These are phyloP conservation scores for Elaeis guineensis DNA, from an alignment of 176 grass and related monocot genomes.

Conservation along the genomic window DNA sequence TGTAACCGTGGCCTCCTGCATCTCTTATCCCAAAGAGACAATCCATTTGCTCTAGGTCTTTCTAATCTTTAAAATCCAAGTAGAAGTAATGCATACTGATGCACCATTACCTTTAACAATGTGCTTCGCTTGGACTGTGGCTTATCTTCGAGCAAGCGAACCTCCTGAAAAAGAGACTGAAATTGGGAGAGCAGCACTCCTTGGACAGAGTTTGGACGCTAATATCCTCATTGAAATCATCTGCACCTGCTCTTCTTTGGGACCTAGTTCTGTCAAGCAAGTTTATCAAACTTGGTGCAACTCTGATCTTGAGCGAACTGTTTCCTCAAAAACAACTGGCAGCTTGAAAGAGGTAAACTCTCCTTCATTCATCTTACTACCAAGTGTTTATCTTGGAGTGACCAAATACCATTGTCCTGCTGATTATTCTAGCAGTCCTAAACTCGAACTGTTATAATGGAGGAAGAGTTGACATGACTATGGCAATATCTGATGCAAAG, in stretches of 20 bases:
- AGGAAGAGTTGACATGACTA: constrained; percentile 15
- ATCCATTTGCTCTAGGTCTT: constrained; percentile 11
- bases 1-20: constrained; percentile 12
- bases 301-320: constrained; percentile 10
- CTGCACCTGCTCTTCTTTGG: constrained; percentile 11
- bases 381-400: no score
- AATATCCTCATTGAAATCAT: constrained; percentile 20
- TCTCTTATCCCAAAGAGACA: neutral
- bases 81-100: neutral
- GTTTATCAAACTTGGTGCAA: constrained; percentile 12
- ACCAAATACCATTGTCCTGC: neutral
- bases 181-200: constrained; percentile 17
- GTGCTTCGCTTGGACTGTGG: constrained; percentile 5
- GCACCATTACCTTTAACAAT: neutral
- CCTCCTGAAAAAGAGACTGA: constrained; percentile 15
- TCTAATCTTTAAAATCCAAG: neutral
- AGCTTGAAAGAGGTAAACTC: constrained; percentile 12
- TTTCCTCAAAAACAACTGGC: constrained; percentile 7
- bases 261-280: constrained; percentile 4
- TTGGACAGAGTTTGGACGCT: neutral
- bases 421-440: constrained; percentile 31
- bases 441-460: constrained; percentile 19
- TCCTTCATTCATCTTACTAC: no score
- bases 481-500: constrained; percentile 40
- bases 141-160: constrained; percentile 10